Evolutionary conservation across 345 rosid species (phyloP), one percentile per base, ranked within the genome.

Genomic region (Pseudoturritis turrita): DNA sequence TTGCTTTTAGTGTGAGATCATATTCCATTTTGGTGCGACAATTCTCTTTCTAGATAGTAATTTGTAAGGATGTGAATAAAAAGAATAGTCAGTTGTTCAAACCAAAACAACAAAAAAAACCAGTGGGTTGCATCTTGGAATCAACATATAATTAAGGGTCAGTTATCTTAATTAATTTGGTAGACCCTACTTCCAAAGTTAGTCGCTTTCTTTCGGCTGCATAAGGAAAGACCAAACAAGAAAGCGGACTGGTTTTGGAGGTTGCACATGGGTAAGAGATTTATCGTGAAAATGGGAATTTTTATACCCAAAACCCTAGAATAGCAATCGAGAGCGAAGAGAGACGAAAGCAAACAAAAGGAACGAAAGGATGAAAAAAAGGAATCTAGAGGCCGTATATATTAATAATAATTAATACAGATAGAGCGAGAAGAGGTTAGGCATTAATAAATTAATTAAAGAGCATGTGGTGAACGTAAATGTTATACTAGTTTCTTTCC

Each of bases 401-500:
- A 53, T 31, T 10, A 41, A 41, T 43, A 62, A 53, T 6, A 62
- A 41, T 43, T 53, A 31, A 37, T 65, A 44, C 17, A 44, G 14
- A 61, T 23, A 63, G 26, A 23, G 41, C 1, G 15, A 19, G 26
- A 40, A 50, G 53, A 62, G 36, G 75, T 61, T 72, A 53, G 26
- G 26, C 49, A 35, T 18, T 68, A 28, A 41, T 56, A 19, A 47
- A 26, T 36, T 31, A 62, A 31, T 18, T 1, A 58, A 63, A 64
- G 59, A 46, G 72, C 61, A 74, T 66, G 68, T 58, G 78, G 67
- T 58, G 72, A 57, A 65, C 66, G 59, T 73, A 45, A 46, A 36
- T 56, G 65, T 46, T 56, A 64, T 64, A 36, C 39, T 73, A 51
- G 26, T 56, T 56, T 54, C 19, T 26, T 23, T 8, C 15, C 15